Evolutionary conservation across 306 rosid genomes (phyloP), one percentile per base, ranked within the genome.

Genomic region (Fragaria ananassa): DNA sequence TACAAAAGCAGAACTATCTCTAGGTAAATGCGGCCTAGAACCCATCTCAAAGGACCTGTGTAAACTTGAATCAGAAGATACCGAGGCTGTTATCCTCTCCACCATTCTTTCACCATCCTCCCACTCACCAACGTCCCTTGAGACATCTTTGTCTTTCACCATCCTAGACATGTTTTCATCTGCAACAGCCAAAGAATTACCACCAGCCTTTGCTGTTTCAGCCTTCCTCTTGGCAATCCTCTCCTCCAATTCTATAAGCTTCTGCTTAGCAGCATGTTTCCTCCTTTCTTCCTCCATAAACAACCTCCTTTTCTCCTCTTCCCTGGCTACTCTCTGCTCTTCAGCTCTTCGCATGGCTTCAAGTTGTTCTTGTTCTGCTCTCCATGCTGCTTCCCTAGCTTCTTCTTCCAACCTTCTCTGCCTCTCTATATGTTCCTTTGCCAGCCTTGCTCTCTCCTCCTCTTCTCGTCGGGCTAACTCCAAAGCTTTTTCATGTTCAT

Each of bases 91-190:
- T 68, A 92, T 87, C 81, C 96, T 84, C 81, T 92, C 96, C 81
- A 90, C 96, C 95, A 90, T 89, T 83, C 93, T 85, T 88, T 95
- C 98, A 79, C 93, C 85, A 66, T 89, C 98, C 76, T 95, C 98
- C 98, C 98, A 95, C 74, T 95, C 92, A 78, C 90, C 87, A 37
- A 88, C 62, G 78, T 91, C 97, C 84, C 88, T 85, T 17, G 85
- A 76, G 50, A 54, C 81, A 70, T 93, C 92, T 70, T 85, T 89
- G 65, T 92, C 97, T 39, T 83, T 87, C 83, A 68, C 75, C 47
- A 51, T 57, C 64, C 72, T 73, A 18, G 86, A 44, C 63, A 81
- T 56, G 74, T 88, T 87, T 79, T 82, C 92, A 81, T 89, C 98
- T 23, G 73, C 73, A 47, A 75, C 66, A 78, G 70, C 85, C 4